Percentiles rank a stretch among this genome's conserved stretches.
Evolutionary conservation across 225 moss, liverwort and hornwort species (phyloP).

Genomic region (Marchantia polymorpha): DNA sequence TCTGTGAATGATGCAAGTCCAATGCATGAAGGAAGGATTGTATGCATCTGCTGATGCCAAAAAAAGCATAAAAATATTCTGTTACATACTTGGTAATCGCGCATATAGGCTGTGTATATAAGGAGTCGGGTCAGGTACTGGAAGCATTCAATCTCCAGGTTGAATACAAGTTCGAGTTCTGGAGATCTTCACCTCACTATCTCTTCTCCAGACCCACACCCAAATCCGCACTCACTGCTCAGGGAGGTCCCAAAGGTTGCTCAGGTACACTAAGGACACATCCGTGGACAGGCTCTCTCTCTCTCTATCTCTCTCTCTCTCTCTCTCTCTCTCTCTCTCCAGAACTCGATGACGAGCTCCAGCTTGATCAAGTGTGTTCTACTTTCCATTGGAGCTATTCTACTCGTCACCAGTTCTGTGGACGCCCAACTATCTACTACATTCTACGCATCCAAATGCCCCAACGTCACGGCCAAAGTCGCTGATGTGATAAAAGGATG

Average conservation of each 20-base stretch:
- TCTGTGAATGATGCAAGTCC: neutral
- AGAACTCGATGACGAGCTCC: neutral
- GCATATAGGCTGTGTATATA: neutral
- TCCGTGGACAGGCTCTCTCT: neutral
- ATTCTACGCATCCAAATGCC: slow-evolving; percentile 3
- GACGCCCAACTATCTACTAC: slow-evolving; percentile 1
- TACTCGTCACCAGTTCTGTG: neutral
- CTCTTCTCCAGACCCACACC: neutral
- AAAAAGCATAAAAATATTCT: neutral
- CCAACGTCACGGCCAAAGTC: slow-evolving; percentile 1
- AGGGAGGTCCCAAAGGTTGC: neutral
- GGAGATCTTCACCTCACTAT: neutral
- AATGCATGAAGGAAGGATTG: neutral
- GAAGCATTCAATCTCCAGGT: neutral
- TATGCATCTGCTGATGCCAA: neutral
- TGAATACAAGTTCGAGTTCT: neutral
- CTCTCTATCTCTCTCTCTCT: neutral
- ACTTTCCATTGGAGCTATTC: neutral
- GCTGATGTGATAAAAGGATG: neutral
- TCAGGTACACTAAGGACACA: neutral
- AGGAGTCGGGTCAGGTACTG: neutral
- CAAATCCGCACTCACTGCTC: neutral
- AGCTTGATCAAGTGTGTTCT: neutral
- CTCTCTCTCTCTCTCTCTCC: neutral
- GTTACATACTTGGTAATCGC: neutral